Percentiles rank a stretch among this genome's conserved stretches.
These are phyloP conservation scores for Singerocomus inundabilis DNA, from an alignment of 1,284 basidiomycete species.

Conservation along the genomic window DNA sequence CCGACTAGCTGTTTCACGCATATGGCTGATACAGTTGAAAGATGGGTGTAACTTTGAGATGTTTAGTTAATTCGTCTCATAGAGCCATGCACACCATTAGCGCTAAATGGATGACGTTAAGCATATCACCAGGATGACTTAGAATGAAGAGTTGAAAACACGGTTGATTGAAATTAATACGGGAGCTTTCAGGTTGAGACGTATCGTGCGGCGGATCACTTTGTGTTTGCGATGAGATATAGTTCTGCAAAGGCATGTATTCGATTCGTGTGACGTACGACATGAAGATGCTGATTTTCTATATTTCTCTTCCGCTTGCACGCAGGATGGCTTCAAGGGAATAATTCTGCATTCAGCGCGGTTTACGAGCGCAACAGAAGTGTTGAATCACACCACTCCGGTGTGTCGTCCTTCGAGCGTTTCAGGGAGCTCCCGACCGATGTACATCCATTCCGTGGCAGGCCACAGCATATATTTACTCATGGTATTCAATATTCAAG, in stretches of 20 bases:
- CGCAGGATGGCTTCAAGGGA: constrained; percentile 41
- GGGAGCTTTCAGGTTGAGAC: constrained; percentile 28
- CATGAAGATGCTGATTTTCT: constrained; percentile 35
- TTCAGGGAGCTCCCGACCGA: neutral
- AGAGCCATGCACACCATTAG: constrained; percentile 29
- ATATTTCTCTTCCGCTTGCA: neutral
- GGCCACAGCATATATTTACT: neutral
- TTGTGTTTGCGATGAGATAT: constrained; percentile 62
- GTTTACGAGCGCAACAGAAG: constrained; percentile 39
- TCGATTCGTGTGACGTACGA: neutral
- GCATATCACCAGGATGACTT: constrained; percentile 24
- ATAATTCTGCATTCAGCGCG: constrained; percentile 49
- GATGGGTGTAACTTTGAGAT: neutral
- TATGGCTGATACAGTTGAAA: constrained; percentile 59
- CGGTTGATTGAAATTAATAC: constrained; percentile 54
- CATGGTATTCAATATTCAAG: neutral
- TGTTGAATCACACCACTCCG: neutral
- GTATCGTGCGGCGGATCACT: constrained; percentile 53
- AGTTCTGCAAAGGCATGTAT: constrained; percentile 40
- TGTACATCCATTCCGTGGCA: neutral
- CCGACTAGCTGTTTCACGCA: constrained; percentile 46
- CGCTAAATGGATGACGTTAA: too few relatives aligned
- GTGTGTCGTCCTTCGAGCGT: neutral
- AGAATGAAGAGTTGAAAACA: constrained; percentile 39
- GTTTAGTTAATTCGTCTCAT: neutral